phyloP scores from a whole-genome alignment of 176 grass and related monocot genomes.

The Otatea glauca region DNA sequence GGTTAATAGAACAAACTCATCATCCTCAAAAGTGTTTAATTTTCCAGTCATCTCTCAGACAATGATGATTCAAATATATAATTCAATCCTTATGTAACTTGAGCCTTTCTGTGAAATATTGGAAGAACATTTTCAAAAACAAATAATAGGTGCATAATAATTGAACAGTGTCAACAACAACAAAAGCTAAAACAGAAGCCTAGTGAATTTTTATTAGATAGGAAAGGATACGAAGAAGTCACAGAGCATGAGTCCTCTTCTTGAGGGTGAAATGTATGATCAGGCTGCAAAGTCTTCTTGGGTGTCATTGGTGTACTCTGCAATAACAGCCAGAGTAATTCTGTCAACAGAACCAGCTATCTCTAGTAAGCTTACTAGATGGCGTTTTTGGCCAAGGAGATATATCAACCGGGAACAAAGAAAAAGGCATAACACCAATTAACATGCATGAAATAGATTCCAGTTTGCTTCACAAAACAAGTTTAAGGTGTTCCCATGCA shows the following conservation, averaged over 20 bases:
- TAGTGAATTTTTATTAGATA: conserved; percentile 20
- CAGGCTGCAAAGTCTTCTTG: conserved; percentile 53
- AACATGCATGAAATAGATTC: conserved; percentile 13
- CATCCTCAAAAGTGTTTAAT: background rate
- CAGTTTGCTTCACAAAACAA: background rate
- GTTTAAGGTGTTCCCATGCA: background rate
- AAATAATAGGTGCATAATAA: conserved; percentile 22
- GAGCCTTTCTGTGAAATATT: background rate
- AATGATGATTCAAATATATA: background rate
- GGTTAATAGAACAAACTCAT: background rate
- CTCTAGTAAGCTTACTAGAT: no score
- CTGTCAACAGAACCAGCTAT: conserved; percentile 9
- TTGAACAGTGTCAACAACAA: background rate
- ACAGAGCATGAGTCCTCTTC: conserved; percentile 74
- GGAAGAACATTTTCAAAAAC: background rate
- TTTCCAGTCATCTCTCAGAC: conserved; percentile 17
- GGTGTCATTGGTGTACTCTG: conserved; percentile 51
- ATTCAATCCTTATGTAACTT: background rate
- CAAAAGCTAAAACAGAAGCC: background rate
- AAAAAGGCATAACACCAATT: background rate
- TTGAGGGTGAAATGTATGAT: conserved; percentile 46
- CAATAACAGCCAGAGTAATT: conserved; percentile 33
- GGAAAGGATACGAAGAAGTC: conserved; percentile 81
- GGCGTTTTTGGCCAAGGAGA: conserved; percentile 26
- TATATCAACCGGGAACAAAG: background rate